Evolutionary conservation across 1,139 yeast genomes (phyloP), one percentile per base, ranked within the genome.

Genomic region (Trichomonascaceae sp.): DNA sequence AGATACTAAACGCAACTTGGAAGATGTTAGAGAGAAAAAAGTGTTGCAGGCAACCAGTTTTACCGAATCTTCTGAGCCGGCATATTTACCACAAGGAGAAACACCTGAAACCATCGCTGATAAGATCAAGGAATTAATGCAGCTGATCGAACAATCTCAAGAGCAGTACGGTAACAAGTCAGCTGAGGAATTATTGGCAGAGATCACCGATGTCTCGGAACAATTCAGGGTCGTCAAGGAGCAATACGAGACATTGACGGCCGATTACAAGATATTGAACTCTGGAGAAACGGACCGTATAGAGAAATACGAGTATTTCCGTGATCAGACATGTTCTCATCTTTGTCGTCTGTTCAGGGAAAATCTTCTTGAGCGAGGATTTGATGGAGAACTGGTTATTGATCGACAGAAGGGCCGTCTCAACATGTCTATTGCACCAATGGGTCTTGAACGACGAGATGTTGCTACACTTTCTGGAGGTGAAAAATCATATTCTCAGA

Each of bases 381-480:
- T 87, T 66, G 77, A 78, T 17, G 99, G 99, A 13, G 75, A 78
- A 43, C 73, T 93, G 48, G 73, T 74, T 10, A 84, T 91, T 66
- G 85, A 85, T 60, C 80, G 79, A 56, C 72, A 70, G 2, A 72
- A 74, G n/a, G 75, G 77, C 66, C 60, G 57, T 44, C 60, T 73
- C 20, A 55, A 51, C 10, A 57, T 70, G 41, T 53, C 53, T 19
- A 67, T 70, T 10, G 60, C 61, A 27, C 63, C 67, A 3, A 58
- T 60, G 19, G 63, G 83, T 36, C 84, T 90, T 0, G 80, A 81
- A 55, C 78, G 77, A 46, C 76, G 96, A 62, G 83, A 85, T 44
- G 89, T 88, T 13, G 89, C 84, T 58, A 85, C 96, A 0, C 77
- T 93, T 39, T 89, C 97, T 0, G 99, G 99, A 43, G 99, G 99